Base-by-base conservation (phyloP, 2,329 filamentous ascomycete genomes). In the Cryphonectria radicalis region DNA sequence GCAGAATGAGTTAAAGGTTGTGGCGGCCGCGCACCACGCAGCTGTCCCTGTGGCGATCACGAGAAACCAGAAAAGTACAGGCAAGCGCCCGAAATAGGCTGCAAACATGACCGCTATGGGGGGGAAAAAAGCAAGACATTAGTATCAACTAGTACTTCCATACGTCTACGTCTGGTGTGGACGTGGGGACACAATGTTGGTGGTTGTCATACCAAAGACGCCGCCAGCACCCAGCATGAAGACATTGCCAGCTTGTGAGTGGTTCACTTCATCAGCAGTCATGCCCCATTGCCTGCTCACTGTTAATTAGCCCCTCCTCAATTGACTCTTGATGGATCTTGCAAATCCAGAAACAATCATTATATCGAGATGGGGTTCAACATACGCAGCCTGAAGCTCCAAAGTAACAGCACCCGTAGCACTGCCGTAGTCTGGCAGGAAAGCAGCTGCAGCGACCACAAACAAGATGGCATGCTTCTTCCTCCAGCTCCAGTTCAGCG, bases 221-320 rank as follows among this genome's bases (percentile, higher is more conserved):
- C 82, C 83, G 32, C 83, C 83, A 0, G 80, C 80, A 11, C 82
- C 83, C 7, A 86, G 79, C 80, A 85, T 85, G 72, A 87, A 86
- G 0, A 87, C 82, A 72, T 88, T 88, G 8, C 86, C 82, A 25
- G 84, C 85, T 59, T 85, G 83, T 6, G 84, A 82, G 74, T 86
- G 83, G 73, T 88, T 87, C 71, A 88, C 84, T 32, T 81, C 80
- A 55, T 86, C 81, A 50, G 83, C 82, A 4, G 82, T 78, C 76
- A 85, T 83, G 37, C 80, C 74, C 86, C 86, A 88, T 77, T 86
- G 77, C 64, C 81, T 81, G 53, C 13, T 10, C 17, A 2, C 5
- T 53, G 40, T 73, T 40, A 7, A 11, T 40, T 37, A 72, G 70
- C 60, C 53, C 10, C 13, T 63, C 8, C 22, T 14, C 0, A 22